These are phyloP conservation scores for Apiospora kogelbergensis DNA, from an alignment of 2,329 filamentous ascomycete genomes.

Conservation along the genomic window DNA sequence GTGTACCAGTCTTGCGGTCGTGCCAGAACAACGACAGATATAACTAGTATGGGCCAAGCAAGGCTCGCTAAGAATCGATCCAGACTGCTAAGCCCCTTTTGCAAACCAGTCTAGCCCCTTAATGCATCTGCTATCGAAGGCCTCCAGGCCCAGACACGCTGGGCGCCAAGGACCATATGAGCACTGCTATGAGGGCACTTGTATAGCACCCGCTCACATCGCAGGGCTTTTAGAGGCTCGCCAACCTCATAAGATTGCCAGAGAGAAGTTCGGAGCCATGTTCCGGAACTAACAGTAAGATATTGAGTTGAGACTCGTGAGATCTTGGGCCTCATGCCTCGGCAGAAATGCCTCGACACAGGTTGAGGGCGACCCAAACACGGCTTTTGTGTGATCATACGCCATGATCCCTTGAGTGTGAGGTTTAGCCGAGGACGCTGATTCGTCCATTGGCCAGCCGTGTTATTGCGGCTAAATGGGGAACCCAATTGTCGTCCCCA, in stretches of 20 bases:
- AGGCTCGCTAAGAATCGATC: neutral
- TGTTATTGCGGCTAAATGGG: slow-evolving; percentile 29
- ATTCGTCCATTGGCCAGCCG: slow-evolving; percentile 17
- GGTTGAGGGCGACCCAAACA: neutral
- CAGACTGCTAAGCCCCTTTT: neutral
- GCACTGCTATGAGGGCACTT: neutral
- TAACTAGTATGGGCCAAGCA: neutral
- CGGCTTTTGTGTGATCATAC: neutral
- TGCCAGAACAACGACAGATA: neutral
- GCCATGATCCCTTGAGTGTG: slow-evolving; percentile 7
- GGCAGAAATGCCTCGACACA: neutral
- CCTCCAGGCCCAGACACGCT: neutral
- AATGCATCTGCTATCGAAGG: neutral
- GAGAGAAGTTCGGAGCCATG: neutral
- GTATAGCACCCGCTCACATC: too few relatives aligned
- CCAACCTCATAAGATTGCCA: neutral
- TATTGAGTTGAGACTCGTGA: neutral
- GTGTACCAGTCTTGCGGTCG: neutral
- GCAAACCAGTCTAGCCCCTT: neutral
- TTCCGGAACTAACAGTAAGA: neutral
- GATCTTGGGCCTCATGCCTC: neutral
- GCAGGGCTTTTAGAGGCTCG: neutral
- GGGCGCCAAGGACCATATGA: neutral
- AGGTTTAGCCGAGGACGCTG: slow-evolving; percentile 21
- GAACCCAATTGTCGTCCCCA: neutral